phyloP scores from a whole-genome alignment of 2,329 filamentous ascomycete genomes.

The Aspergillus udagawae region DNA sequence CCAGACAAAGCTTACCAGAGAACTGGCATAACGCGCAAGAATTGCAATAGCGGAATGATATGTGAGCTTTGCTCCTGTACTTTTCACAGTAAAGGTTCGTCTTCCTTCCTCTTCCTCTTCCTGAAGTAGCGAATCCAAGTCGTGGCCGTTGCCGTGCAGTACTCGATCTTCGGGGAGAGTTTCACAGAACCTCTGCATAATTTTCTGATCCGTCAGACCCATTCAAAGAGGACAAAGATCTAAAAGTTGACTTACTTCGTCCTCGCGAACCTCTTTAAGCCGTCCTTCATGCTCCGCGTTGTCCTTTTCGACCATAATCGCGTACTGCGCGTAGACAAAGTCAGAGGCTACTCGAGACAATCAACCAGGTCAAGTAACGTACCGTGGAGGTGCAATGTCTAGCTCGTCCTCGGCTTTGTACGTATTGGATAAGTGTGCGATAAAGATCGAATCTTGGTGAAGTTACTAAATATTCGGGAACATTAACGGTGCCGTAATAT shows the following conservation, averaged over 20 bases:
- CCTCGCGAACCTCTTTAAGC: constrained; percentile 44
- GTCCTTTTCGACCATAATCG: constrained; percentile 73
- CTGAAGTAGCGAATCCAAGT: constrained; percentile 54
- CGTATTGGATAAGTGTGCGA: constrained; percentile 85
- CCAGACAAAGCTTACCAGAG: constrained; percentile 47
- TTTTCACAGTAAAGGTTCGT: constrained; percentile 56
- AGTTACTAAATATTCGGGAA: constrained; percentile 1
- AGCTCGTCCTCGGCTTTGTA: constrained; percentile 87
- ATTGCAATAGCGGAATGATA: constrained; percentile 69
- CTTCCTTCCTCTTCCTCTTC: constrained; percentile 48
- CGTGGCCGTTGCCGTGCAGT: constrained; percentile 56
- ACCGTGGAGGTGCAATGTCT: constrained; percentile 67
- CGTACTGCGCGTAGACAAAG: constrained; percentile 47
- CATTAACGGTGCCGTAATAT: background rate
- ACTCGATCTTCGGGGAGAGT: constrained; percentile 70
- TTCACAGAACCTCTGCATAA: constrained; percentile 72
- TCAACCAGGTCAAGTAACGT: constrained; percentile 3
- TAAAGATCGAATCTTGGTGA: constrained; percentile 73
- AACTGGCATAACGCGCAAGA: constrained; percentile 69
- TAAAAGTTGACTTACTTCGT: constrained; percentile 39
- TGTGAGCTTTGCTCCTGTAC: constrained; percentile 73
- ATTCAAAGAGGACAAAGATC: background rate
- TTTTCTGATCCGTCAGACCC: constrained; percentile 30
- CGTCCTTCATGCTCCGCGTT: constrained; percentile 64
- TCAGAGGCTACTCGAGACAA: background rate